These are phyloP conservation scores for Lachnellula subtilissima DNA, from an alignment of 2,329 filamentous ascomycete genomes.

Conservation along the genomic window DNA sequence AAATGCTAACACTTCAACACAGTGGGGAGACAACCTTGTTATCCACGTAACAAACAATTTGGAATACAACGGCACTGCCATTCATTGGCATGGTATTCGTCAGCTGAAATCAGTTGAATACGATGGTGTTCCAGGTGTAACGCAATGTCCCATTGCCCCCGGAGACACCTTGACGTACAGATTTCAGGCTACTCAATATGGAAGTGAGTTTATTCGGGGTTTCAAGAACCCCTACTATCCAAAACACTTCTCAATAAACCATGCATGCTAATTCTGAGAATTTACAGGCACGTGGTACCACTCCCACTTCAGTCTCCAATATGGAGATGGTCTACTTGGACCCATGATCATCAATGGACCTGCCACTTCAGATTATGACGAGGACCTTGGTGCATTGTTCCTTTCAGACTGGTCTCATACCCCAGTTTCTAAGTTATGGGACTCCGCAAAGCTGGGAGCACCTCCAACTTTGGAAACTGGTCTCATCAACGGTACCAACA, in stretches of 20 bases:
- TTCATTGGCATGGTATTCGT: constrained; percentile 49
- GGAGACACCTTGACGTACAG: constrained; percentile 41
- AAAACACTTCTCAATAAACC: too few relatives aligned
- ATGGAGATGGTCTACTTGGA: constrained; percentile 43
- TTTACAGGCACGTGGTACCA: constrained; percentile 27
- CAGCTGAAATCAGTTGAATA: constrained; percentile 37
- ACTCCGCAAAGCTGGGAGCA: constrained; percentile 19
- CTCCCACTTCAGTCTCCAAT: constrained; percentile 25
- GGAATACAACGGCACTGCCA: constrained; percentile 41
- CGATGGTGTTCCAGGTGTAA: constrained; percentile 39
- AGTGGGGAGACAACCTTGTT: constrained; percentile 31
- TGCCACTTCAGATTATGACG: constrained; percentile 52
- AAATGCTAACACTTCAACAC: too few relatives aligned
- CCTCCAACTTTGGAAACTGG: constrained; percentile 24
- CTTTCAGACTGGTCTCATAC: constrained; percentile 30
- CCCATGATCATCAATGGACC: constrained; percentile 59
- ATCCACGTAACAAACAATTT: constrained; percentile 34
- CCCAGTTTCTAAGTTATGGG: constrained; percentile 23
- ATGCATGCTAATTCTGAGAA: too few relatives aligned
- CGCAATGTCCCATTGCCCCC: constrained; percentile 65
- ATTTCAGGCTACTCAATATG: constrained; percentile 29
- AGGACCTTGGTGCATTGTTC: constrained; percentile 28
- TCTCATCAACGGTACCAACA: constrained; percentile 31
- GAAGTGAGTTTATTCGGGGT: too few relatives aligned
- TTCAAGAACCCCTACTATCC: too few relatives aligned